Evolutionary conservation across 768 basidiomycete species (phyloP).

Genomic region (Tulasnella sp.): DNA sequence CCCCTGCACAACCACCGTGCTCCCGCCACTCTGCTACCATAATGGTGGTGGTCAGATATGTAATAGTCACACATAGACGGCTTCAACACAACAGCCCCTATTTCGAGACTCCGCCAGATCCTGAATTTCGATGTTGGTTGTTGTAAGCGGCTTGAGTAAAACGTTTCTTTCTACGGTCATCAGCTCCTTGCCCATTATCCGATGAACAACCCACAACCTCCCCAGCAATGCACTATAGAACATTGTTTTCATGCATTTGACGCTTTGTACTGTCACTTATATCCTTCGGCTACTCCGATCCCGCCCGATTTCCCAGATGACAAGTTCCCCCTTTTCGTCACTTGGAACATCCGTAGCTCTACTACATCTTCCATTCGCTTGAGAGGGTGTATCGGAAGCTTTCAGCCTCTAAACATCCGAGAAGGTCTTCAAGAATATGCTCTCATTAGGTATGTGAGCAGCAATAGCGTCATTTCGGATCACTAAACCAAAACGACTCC

Average conservation of each 20-base stretch:
- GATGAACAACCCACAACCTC: no score
- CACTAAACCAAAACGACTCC: neutral
- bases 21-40: no score
- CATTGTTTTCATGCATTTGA: slow-evolving; percentile 79
- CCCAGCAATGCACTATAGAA: slow-evolving; percentile 42
- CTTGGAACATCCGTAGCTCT: slow-evolving; percentile 71
- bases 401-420: slow-evolving; percentile 57
- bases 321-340: slow-evolving; percentile 71
- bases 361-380: slow-evolving; percentile 45
- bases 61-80: no score
- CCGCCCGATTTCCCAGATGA: slow-evolving; percentile 2
- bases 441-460: slow-evolving; percentile 40
- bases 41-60: no score
- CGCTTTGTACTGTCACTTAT: slow-evolving; percentile 60
- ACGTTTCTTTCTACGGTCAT: no score
- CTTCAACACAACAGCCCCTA: no score
- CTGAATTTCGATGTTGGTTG: no score
- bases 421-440: slow-evolving; percentile 84
- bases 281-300: slow-evolving; percentile 5
- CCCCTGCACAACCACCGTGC: no score
- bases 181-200: no score
- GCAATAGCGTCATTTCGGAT: neutral
- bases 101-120: no score
- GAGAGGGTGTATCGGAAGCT: slow-evolving; percentile 92
- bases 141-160: no score